A percentile compares a stretch with the other conserved stretches of the same genome.
Conservation (phyloP, 208 protist species). For the Leishmania major region DNA sequence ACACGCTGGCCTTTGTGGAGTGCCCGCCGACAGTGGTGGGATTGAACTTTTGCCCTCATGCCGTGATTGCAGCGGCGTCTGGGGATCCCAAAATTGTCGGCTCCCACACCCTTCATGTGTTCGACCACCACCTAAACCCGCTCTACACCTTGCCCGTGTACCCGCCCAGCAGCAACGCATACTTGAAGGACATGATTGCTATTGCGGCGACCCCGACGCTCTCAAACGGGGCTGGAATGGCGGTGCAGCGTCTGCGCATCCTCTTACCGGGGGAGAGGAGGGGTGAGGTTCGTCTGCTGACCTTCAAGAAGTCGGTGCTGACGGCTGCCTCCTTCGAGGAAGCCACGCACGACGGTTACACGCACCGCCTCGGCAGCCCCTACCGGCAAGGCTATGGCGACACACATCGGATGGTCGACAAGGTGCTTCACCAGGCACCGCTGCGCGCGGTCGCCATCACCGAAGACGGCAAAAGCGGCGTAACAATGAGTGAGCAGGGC, state of each 20-base stretch:
- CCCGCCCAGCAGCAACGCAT: constrained; percentile 35
- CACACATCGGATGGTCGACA: constrained; percentile 29
- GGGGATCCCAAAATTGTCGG: constrained; percentile 31
- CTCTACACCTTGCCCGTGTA: constrained; percentile 26
- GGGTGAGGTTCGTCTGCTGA: constrained; percentile 51
- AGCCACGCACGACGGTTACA: background rate
- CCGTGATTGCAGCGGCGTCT: constrained; percentile 32
- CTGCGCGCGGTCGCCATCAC: constrained; percentile 66
- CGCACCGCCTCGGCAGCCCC: background rate
- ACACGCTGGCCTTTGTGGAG: constrained; percentile 22
- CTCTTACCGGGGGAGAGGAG: constrained; percentile 48
- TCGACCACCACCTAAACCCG: constrained; percentile 32
- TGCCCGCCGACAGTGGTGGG: constrained; percentile 30
- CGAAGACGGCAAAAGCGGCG: constrained; percentile 50
- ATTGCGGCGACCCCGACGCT: constrained; percentile 33
- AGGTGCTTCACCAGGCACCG: constrained; percentile 37
- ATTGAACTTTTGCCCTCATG: constrained; percentile 31
- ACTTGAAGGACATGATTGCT: constrained; percentile 43
- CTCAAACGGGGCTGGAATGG: constrained; percentile 28
- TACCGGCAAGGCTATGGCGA: constrained; percentile 7
- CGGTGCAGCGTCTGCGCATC: constrained; percentile 35
- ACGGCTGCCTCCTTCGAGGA: constrained; percentile 14
- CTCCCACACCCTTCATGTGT: constrained; percentile 37
- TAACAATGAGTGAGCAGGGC: constrained; percentile 65
- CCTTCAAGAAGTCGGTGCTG: constrained; percentile 31